Percentiles rank a stretch among this genome's conserved stretches.
Conservation (phyloP, 1,284 basidiomycete species). For the Golubevia sp. region DNA sequence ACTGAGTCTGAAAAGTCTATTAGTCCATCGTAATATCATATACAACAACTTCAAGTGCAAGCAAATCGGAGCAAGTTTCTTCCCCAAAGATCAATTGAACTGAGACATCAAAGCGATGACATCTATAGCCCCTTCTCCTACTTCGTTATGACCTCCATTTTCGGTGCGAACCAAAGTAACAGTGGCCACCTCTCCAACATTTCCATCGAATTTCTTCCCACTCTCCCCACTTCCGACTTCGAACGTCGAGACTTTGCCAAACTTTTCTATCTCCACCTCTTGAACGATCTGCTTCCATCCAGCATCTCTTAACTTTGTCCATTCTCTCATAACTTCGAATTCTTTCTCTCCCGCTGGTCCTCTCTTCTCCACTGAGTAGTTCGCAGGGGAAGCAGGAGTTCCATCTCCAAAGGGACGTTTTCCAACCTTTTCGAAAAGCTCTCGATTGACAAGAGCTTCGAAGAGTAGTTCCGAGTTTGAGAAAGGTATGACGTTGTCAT, state of each 20-base stretch:
- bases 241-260: conserved; percentile 1
- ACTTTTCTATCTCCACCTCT: conserved; percentile 4
- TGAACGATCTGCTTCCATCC: background rate
- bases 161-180: conserved; percentile 4
- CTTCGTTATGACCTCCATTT: conserved; percentile 5
- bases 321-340: background rate
- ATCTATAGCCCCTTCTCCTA: background rate
- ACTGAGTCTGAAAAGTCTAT: no score
- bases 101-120: background rate
- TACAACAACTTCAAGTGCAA: no score
- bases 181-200: conserved; percentile 1
- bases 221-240: background rate
- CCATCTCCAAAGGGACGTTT: background rate
- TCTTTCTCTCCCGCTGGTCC: background rate
- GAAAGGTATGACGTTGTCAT: conserved; percentile 48
- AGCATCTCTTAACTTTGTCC: no score
- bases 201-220: conserved; percentile 1
- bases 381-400: background rate
- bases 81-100: no score
- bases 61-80: no score
- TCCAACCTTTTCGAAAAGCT: background rate
- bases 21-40: no score
- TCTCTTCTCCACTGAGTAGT: background rate
- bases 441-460: background rate
- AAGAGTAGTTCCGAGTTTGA: conserved; percentile 16